A percentile compares a stretch with the other conserved stretches of the same genome.
Conservation (phyloP, 2,329 filamentous ascomycete genomes). For the Cercospora sesami region DNA sequence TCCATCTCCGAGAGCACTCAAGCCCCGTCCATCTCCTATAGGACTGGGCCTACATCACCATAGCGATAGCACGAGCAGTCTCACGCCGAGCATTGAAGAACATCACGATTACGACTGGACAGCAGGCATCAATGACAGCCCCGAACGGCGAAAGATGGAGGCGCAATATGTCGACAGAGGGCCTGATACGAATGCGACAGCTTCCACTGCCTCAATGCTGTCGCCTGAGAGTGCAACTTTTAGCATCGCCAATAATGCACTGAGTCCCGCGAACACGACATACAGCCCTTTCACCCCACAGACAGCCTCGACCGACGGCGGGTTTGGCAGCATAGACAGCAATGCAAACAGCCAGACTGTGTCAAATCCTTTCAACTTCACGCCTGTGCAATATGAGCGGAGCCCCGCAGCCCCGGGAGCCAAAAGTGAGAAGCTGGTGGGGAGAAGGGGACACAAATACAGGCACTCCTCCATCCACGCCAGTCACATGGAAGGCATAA, state of each 20-base stretch:
- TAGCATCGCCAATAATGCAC: slow-evolving; percentile 22
- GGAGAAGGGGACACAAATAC: slow-evolving; percentile 93
- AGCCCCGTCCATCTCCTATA: slow-evolving; percentile 17
- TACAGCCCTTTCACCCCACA: slow-evolving; percentile 39
- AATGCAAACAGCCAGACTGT: slow-evolving; percentile 31
- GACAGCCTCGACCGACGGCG: slow-evolving; percentile 35
- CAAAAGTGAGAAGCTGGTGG: slow-evolving; percentile 74
- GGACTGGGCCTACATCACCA: slow-evolving; percentile 28
- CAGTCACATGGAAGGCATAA: slow-evolving; percentile 94
- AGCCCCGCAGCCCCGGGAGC: slow-evolving; percentile 53
- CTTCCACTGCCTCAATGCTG: slow-evolving; percentile 32
- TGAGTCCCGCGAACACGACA: slow-evolving; percentile 31
- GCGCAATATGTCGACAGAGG: slow-evolving; percentile 12
- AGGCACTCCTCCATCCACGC: slow-evolving; percentile 82
- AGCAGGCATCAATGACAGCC: slow-evolving; percentile 33
- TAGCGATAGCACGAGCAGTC: slow-evolving; percentile 30
- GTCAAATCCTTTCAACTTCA: slow-evolving; percentile 87
- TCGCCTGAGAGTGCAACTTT: slow-evolving; percentile 36
- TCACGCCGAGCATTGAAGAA: slow-evolving; percentile 30
- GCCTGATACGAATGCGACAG: slow-evolving; percentile 20
- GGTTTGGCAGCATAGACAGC: slow-evolving; percentile 32
- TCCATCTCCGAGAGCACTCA: slow-evolving; percentile 17
- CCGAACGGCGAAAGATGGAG: slow-evolving; percentile 14
- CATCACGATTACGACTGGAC: slow-evolving; percentile 38
- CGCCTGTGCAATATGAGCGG: slow-evolving; percentile 58